Evolutionary conservation across 2,329 filamentous ascomycete genomes (phyloP).

Genomic region (Ambrosiella xylebori): DNA sequence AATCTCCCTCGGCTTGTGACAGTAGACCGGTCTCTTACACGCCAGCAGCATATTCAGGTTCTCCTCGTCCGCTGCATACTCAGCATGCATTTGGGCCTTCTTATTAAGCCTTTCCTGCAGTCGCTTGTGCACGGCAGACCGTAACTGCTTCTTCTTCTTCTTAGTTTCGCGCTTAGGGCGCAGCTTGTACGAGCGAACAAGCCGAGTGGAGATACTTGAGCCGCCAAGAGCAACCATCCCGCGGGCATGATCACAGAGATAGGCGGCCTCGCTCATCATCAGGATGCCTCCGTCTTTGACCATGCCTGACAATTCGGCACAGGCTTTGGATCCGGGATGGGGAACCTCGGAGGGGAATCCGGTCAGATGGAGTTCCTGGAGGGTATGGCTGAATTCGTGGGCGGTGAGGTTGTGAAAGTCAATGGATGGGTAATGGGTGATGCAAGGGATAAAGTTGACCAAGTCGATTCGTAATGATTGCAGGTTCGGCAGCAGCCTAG

Average conservation of each 20-base stretch:
- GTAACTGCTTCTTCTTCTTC: background rate
- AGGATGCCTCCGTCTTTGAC: constrained; percentile 36
- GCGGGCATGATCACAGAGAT: constrained; percentile 19
- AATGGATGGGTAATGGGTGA: constrained; percentile 26
- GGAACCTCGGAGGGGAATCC: constrained; percentile 29
- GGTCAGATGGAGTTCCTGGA: constrained; percentile 36
- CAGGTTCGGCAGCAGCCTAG: constrained; percentile 31
- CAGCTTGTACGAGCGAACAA: background rate
- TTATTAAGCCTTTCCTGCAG: background rate
- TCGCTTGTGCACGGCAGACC: background rate
- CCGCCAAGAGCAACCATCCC: constrained; percentile 22
- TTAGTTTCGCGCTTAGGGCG: background rate
- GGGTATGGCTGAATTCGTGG: constrained; percentile 34
- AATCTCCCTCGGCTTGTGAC: background rate
- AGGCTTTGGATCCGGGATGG: constrained; percentile 29
- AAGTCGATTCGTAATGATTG: constrained; percentile 33
- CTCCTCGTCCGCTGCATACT: background rate
- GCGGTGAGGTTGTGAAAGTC: constrained; percentile 35
- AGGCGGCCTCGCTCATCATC: constrained; percentile 28
- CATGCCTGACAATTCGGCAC: constrained; percentile 32
- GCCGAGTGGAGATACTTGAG: background rate
- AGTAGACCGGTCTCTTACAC: background rate
- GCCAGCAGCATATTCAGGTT: background rate
- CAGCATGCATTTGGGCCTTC: background rate
- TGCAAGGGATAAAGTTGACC: constrained; percentile 34